Conservation (phyloP, 768 basidiomycete genomes). For the Russula foetens region DNA sequence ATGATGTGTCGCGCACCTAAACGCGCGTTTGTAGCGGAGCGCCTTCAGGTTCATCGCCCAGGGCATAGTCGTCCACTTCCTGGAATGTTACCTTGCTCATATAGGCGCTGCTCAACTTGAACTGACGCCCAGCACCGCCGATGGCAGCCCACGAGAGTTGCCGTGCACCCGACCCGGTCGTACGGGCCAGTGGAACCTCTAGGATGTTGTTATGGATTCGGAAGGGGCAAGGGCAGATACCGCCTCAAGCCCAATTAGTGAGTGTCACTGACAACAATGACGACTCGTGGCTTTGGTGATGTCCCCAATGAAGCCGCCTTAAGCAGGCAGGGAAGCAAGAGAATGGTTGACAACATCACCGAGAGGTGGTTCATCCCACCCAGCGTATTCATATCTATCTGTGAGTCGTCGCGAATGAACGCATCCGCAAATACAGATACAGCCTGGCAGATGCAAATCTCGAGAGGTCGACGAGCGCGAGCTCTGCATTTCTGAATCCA, state of each 20-base stretch:
- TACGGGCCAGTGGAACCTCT: background rate
- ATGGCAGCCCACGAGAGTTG: conserved; percentile 13
- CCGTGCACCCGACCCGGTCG: conserved; percentile 6
- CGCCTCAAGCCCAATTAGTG: conserved; percentile 8
- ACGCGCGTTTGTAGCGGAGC: conserved; percentile 2
- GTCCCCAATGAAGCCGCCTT: conserved; percentile 9
- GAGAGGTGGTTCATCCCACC: conserved; percentile 33
- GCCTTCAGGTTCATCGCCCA: conserved; percentile 15
- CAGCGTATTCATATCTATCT: conserved; percentile 21
- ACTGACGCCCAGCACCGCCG: conserved; percentile 8
- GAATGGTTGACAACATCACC: conserved; percentile 2
- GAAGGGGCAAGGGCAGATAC: background rate
- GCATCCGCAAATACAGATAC: conserved; percentile 22
- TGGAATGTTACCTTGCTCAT: background rate
- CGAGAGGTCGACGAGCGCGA: conserved; percentile 23
- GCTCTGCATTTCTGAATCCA: conserved; percentile 9
- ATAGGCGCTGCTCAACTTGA: conserved; percentile 1
- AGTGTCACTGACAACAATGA: conserved; percentile 13
- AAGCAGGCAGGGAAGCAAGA: conserved; percentile 12
- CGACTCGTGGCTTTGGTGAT: conserved; percentile 12
- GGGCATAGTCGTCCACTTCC: conserved; percentile 11
- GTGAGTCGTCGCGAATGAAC: conserved; percentile 20
- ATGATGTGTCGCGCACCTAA: background rate
- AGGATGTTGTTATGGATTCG: background rate
- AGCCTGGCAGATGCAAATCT: conserved; percentile 23